A percentile compares a stretch with the other conserved stretches of the same genome.
Conservation (phyloP, 441 rosid genomes). For the Syzygium malaccense region DNA sequence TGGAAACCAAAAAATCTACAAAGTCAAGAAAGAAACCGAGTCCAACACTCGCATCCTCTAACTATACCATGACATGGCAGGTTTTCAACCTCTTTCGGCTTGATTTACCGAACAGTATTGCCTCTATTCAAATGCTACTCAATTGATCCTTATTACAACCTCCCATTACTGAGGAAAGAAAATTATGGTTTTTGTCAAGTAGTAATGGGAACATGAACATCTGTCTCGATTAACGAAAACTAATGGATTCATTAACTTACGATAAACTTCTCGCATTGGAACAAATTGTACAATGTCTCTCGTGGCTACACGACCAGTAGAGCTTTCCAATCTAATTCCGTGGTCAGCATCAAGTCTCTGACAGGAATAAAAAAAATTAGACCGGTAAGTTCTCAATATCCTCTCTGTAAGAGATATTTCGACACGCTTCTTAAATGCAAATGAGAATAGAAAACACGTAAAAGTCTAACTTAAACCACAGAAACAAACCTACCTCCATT, state of each 20-base stretch:
- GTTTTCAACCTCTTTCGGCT: neutral
- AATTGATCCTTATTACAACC: neutral
- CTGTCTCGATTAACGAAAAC: neutral
- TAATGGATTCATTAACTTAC: slow-evolving; percentile 27
- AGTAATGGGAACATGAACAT: neutral
- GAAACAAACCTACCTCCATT: slow-evolving; percentile 51
- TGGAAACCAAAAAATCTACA: neutral
- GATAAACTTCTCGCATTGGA: slow-evolving; percentile 60
- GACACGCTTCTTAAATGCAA: neutral
- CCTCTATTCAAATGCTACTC: neutral
- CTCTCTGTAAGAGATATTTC: neutral
- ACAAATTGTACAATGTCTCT: slow-evolving; percentile 84
- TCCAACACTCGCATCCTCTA: neutral
- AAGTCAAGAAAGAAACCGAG: neutral
- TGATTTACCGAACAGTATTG: neutral
- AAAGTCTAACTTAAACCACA: neutral
- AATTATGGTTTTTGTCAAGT: neutral
- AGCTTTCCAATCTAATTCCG: slow-evolving; percentile 60
- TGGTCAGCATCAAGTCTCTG: slow-evolving; percentile 81
- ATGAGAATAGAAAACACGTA: neutral
- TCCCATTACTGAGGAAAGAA: neutral
- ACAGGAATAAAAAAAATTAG: neutral
- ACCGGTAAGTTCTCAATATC: neutral
- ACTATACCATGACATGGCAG: neutral
- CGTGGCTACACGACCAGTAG: slow-evolving; percentile 64